Evolutionary conservation across 306 rosid genomes (phyloP), one percentile per base, ranked within the genome.

Genomic region (Coriaria nepalensis): DNA sequence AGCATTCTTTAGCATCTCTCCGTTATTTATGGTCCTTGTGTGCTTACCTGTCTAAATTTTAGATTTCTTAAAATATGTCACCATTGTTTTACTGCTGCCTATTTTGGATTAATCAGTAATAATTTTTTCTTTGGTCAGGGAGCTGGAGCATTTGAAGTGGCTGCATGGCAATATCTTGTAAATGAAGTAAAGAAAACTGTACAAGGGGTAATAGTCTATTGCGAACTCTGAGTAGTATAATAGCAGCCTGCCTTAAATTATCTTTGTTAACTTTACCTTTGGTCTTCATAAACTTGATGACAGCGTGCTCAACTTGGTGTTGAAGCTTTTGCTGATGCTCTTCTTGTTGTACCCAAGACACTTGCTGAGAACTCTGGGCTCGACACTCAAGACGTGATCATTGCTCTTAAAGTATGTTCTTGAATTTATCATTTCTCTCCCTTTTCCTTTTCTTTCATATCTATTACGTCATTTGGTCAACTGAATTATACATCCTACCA

Each of bases 251-350:
- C 12, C 9, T 10, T 44, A 43, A 10, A 12, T 40, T 52, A 35
- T 56, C 43, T 42, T 33, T 42, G 8, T 40, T 29, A 39, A 42
- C 33, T 15, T 33, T n/a, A 29, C 37, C 9, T 46, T 37, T 51
- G 44, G 52, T 50, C 10, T 65, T 58, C 39, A 13, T 56, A 50
- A 68, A 45, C 61, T 53, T 58, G 66, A 56, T 46, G 66, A 74
- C 85, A 90, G 97, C 86, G 97, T 35, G 92, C 97, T 11, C 97
- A 90, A 79, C 95, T 90, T 50, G 97, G 97, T 8, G 76, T 90
- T 12, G 82, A 79, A 76, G 97, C 95, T 37, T 90, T 90, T 73
- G 95, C 97, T 5, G 78, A 90, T 70, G 95, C 97, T 32, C 97
- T 90, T 70, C 97, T 90, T 49, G 97, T 79, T 75, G 74, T 90